Base-by-base conservation (phyloP, 2,329 filamentous ascomycete genomes). In the Phialophora expanda region DNA sequence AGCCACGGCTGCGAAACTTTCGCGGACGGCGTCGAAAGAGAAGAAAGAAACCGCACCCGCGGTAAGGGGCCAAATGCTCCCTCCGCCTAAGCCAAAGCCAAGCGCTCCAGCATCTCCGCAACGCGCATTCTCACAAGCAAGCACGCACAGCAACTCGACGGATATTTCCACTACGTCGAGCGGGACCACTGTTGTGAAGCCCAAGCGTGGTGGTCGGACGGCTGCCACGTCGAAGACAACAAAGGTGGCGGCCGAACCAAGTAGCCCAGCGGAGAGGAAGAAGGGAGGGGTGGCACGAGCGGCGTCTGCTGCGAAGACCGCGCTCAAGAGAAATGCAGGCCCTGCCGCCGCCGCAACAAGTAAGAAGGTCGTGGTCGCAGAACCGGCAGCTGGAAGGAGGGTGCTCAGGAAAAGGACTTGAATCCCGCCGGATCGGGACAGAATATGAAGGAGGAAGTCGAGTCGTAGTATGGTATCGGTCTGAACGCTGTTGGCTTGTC, bases 381-480 rank as follows among this genome's bases (percentile, higher is more conserved):
- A 80, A 55, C 71, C 74, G 32, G 69, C 76, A 34, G 69, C 75
- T 11, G 76, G 76, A 22, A 76, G 76, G 34, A 75, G 80, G 58
- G 76, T 78, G 12, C 70, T 82, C 66, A 78, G 80, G 54, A 81
- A 79, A 57, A 66, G 69, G 55, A 22, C 48, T 8, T 51, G 26
- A 11, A 44, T 44, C 3, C 38, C 32, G 32, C 9, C 9, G 32
- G 8, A 34, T 34, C 32, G 2, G 14, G 17, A 44, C 5, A 20
- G 32, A 1, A 2, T 2, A n/a, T 44, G 17, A 20, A 44, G 38
- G 38, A 41, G 38, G 38, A 44, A 6, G 14, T n/a, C 2, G 3
- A 44, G 38, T 44, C 38, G 38, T 44, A n/a, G 38, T n/a, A 44
- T 4, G 17, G 14, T 44, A 20, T n/a, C 38, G 38, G 38, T n/a